Evolutionary conservation across 495 filamentous ascomycete genomes (phyloP), one percentile per base, ranked within the genome.

Genomic region (Tetracladium setigerum): DNA sequence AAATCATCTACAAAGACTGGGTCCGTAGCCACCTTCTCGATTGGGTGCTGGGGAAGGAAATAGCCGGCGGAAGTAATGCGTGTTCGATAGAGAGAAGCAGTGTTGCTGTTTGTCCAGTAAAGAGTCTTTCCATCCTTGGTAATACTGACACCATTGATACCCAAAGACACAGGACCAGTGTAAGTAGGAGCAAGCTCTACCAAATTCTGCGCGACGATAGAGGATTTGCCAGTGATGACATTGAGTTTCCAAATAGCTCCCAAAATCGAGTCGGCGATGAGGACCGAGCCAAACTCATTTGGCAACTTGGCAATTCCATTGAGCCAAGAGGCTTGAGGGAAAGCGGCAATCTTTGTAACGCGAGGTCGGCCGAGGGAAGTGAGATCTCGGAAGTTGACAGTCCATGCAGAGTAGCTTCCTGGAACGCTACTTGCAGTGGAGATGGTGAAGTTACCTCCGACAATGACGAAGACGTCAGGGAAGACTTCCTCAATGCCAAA

Each of bases 191-290:
- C 34, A 14, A 41, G 35, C 39, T 56, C 52, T 41, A 58, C 59
- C 1, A 57, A 47, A 1, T 55, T 44, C 17, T 57, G 32, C 6
- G 68, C 56, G 5, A 61, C 55, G 12, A 65, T 49, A 7, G 55
- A 38, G 35, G 51, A 54, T 6, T 42, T 36, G 11, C 67, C 64
- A 0, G 58, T 68, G 7, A 35, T 39, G 9, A 59, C 55, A 47
- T 71, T 56, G 1, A 72, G 41, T 13, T 65, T 58, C 34, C 59
- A 71, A 10, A 73, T 40, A 1, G 38, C 33, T 5, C 65, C 67
- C 0, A 55, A 33, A 0, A 53, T 35, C 5, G 59, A 61, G 41
- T 74, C 70, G 2, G 57, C 64, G 10, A 58, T 43, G 0, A 71
- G 51, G 2, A 72, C 40, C 5, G 57, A 41, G 10, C 56, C n/a